A percentile compares a stretch with the other conserved stretches of the same genome.
Evolutionary conservation across 306 rosid species (phyloP).

Genomic region (Cyamopsis tetragonoloba): DNA sequence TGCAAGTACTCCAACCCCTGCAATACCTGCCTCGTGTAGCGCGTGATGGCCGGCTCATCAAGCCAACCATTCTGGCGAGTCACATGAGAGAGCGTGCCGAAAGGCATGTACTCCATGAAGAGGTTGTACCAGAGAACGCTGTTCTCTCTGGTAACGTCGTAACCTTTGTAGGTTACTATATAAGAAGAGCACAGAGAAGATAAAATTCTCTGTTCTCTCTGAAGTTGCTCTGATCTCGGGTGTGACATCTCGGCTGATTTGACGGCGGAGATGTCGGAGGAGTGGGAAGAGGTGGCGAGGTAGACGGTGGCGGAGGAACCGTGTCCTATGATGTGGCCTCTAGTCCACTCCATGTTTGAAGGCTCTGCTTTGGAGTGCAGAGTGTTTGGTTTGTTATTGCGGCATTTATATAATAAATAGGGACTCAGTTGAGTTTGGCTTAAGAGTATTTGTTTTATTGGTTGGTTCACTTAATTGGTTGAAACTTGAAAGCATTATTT

Average conservation of each 20-base stretch:
- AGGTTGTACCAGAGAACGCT: conserved; percentile 47
- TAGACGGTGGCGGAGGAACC: conserved; percentile 91
- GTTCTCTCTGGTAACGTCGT: conserved; percentile 47
- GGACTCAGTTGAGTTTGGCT: conserved; percentile 7
- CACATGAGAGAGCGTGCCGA: conserved; percentile 50
- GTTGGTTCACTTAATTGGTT: conserved; percentile 55
- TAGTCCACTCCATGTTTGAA: conserved; percentile 70
- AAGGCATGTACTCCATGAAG: conserved; percentile 68
- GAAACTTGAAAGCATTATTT: conserved; percentile 13
- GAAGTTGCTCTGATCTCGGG: conserved; percentile 43
- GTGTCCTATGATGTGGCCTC: conserved; percentile 69
- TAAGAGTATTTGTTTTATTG: conserved; percentile 38
- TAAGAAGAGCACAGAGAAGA: conserved; percentile 61
- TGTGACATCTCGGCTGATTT: conserved; percentile 58
- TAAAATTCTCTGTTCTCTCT: conserved; percentile 56
- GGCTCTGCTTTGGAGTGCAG: conserved; percentile 22
- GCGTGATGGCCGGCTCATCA: conserved; percentile 37
- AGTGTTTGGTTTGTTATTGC: conserved; percentile 13
- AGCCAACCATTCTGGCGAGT: conserved; percentile 25
- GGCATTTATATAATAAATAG: conserved; percentile 32
- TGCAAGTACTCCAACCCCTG: conserved; percentile 69
- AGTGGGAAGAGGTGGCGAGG: conserved; percentile 43
- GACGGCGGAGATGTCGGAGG: conserved; percentile 53
- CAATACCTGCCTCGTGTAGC: conserved; percentile 41
- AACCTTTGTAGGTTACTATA: conserved; percentile 58